Evolutionary conservation across 306 rosid species (phyloP), one percentile per base, ranked within the genome.

Genomic region (Benincasa hispida): DNA sequence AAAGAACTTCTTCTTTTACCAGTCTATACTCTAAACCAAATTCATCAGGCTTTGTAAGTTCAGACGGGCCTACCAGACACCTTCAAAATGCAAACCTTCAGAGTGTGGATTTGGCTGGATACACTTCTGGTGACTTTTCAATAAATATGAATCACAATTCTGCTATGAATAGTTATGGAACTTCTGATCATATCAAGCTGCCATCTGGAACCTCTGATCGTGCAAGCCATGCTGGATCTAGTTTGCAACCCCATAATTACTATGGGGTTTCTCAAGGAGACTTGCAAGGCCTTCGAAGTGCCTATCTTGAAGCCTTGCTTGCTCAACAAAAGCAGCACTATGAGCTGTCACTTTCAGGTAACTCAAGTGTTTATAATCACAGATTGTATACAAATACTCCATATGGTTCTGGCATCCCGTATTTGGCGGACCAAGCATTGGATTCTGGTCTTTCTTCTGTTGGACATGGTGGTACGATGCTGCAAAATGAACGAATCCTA

Each of bases 261-360:
- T 68, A 82, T 47, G 87, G 82, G 66, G 76, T 82, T 85, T 56
- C 93, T 45, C 91, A 75, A 74, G 91, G 90, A 82, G 88, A 90
- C 62, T 79, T 87, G 62, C 92, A 92, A 75, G 93, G 83, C 79
- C 76, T 87, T 84, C 92, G 83, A 84, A 86, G 85, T 68, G 96
- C 90, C 69, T 89, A 90, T 82, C 87, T 92, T 37, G 92, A 91
- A 86, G 80, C 85, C 24, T 85, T 94, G 82, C 83, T 94, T 83
- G 81, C 83, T 79, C 94, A 94, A 82, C 88, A 83, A 78, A 92
- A 87, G 85, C 94, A 90, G 81, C 97, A 87, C 70, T 87, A 82
- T 61, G 96, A 90, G 76, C 84, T 88, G 82, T 84, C 96, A 77
- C 91, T 88, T 81, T 51, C 87, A 75, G 87, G 85, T 59, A 89